Evolutionary conservation across 2,329 filamentous ascomycete species (phyloP).

Genomic region (Paracamarosporium sp.): DNA sequence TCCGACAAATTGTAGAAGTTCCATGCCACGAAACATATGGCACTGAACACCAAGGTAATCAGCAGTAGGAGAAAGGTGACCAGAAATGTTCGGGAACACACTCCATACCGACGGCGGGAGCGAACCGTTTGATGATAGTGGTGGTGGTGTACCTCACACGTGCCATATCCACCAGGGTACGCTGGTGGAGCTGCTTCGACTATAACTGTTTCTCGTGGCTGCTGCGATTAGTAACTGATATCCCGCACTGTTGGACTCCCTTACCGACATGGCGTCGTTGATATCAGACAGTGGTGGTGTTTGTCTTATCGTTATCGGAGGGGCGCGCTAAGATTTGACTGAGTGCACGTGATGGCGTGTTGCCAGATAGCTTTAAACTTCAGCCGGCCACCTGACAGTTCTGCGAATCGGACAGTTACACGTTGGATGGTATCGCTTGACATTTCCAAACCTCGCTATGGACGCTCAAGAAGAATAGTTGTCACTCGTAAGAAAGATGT

Average conservation of each 20-base stretch:
- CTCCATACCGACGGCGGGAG: slow-evolving; percentile 9
- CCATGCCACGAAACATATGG: slow-evolving; percentile 27
- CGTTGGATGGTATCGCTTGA: too few species aligned
- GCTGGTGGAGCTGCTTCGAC: slow-evolving; percentile 23
- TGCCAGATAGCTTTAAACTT: too few species aligned
- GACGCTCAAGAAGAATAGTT: too few species aligned
- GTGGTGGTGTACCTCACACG: slow-evolving; percentile 30
- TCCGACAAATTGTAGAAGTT: slow-evolving; percentile 31
- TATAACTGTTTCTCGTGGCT: slow-evolving; percentile 18
- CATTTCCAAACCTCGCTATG: too few species aligned
- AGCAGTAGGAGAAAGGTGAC: slow-evolving; percentile 18
- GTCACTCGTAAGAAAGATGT: too few species aligned
- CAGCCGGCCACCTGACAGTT: too few species aligned
- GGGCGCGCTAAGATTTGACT: background rate
- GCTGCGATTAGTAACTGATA: background rate
- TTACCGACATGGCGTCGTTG: slow-evolving; percentile 3
- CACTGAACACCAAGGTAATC: slow-evolving; percentile 20
- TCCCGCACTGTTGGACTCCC: background rate
- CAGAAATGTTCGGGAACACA: slow-evolving; percentile 22
- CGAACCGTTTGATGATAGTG: slow-evolving; percentile 19
- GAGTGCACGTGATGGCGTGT: background rate
- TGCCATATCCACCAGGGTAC: slow-evolving; percentile 30
- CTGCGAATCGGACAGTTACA: too few species aligned
- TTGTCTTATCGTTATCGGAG: background rate
- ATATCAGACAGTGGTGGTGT: background rate